Percentiles rank a stretch among this genome's conserved stretches.
Conservation (phyloP, 2,329 filamentous ascomycete species). For the Claviceps paspali region DNA sequence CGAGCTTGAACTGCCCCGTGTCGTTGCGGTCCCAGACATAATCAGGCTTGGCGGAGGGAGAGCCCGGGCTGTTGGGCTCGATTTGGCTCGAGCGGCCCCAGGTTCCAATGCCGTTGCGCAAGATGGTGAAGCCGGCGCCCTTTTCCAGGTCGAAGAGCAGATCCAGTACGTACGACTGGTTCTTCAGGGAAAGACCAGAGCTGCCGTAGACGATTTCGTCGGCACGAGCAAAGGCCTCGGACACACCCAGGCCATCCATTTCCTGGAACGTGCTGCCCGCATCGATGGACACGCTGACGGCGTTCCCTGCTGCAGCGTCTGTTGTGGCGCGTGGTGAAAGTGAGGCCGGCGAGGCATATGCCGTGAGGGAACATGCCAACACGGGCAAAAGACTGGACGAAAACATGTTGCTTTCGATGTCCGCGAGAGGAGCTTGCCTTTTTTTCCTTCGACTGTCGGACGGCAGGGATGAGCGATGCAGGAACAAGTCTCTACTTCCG, state of each 20-base stretch:
- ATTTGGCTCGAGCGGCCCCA: neutral
- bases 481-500: too few relatives aligned
- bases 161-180: neutral
- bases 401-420: too few relatives aligned
- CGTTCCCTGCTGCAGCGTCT: neutral
- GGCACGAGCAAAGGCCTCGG: neutral
- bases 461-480: too few relatives aligned
- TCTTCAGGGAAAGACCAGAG: neutral
- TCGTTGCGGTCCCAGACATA: neutral
- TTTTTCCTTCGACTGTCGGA: neutral
- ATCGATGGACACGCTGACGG: neutral
- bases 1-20: neutral
- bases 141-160: neutral
- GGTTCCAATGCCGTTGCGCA: slow-evolving; percentile 1
- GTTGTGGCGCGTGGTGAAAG: neutral
- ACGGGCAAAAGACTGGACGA: neutral
- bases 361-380: neutral
- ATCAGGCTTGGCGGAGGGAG: neutral
- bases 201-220: neutral
- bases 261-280: neutral
- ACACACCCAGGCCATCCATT: neutral
- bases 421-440: too few relatives aligned
- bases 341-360: neutral
- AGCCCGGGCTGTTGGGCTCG: neutral
- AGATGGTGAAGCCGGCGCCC: neutral